phyloP scores from a whole-genome alignment of 345 rosid genomes.

The Tarenaya hassleriana region DNA sequence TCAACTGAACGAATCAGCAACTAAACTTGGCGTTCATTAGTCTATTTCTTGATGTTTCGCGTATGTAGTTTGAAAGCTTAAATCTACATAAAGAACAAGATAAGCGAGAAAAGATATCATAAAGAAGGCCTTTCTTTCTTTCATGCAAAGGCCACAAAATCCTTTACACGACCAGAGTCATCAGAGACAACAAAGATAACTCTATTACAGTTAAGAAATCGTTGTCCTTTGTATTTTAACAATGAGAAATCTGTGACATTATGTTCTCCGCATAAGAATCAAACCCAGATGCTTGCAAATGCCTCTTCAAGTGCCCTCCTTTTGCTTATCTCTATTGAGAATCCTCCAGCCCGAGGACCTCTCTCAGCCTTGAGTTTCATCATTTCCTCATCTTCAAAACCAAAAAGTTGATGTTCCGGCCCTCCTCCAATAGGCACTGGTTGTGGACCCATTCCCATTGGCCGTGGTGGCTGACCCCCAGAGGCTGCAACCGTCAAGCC shows the following conservation, averaged over 20 bases:
- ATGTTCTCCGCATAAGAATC: too few relatives aligned
- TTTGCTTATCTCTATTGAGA: constrained; percentile 75
- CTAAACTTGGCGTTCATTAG: too few relatives aligned
- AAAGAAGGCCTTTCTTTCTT: too few relatives aligned
- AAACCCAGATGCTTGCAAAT: constrained; percentile 80
- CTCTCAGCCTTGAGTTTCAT: constrained; percentile 68
- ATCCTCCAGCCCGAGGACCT: constrained; percentile 78
- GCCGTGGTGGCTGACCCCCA: constrained; percentile 71
- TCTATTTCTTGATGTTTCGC: too few relatives aligned
- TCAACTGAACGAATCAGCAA: too few relatives aligned
- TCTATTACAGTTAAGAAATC: constrained; percentile 7
- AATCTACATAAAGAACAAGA: too few relatives aligned
- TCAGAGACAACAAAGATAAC: constrained; percentile 6
- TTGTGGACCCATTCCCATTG: constrained; percentile 69
- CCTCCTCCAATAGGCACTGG: constrained; percentile 59
- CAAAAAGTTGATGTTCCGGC: constrained; percentile 48
- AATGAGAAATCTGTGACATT: background rate
- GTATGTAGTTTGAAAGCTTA: too few relatives aligned
- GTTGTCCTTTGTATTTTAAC: background rate
- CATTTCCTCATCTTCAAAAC: constrained; percentile 60
- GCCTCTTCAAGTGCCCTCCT: constrained; percentile 93
- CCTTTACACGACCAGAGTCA: too few relatives aligned
- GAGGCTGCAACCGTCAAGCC: constrained; percentile 41
- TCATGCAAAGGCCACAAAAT: too few relatives aligned
- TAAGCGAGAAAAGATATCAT: too few relatives aligned